A percentile compares a stretch with the other conserved stretches of the same genome.
Evolutionary conservation across 2,329 filamentous ascomycete species (phyloP).

Genomic region (Basipetospora chlamydospora): DNA sequence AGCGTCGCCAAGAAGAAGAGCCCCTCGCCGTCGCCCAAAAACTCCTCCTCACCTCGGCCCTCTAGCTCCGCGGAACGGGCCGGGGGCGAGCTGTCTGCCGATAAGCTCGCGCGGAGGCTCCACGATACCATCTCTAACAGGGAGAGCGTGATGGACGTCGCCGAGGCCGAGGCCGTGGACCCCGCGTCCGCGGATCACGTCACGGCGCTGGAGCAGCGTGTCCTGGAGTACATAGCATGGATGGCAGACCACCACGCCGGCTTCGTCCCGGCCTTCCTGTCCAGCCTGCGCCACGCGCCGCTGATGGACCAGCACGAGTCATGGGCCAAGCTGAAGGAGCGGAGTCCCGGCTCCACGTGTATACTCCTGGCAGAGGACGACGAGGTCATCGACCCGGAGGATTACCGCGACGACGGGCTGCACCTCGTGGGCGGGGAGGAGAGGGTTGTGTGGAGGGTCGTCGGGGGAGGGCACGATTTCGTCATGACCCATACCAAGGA

Average conservation of each 20-base stretch:
- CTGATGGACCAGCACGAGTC: conserved; percentile 35
- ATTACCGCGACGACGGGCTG: conserved; percentile 34
- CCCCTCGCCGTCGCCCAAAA: conserved; percentile 5
- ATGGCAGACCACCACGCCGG: conserved; percentile 40
- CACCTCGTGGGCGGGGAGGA: conserved; percentile 34
- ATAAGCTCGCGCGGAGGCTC: conserved; percentile 7
- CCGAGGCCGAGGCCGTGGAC: conserved; percentile 25
- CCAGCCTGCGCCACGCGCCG: conserved; percentile 38
- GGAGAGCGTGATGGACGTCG: conserved; percentile 22
- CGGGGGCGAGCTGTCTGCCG: conserved; percentile 6
- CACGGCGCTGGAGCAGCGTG: conserved; percentile 29
- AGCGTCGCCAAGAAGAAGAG: conserved; percentile 14
- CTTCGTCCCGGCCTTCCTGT: conserved; percentile 46
- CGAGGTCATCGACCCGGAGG: conserved; percentile 35
- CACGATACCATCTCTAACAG: not conserved
- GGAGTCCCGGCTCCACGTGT: conserved; percentile 28
- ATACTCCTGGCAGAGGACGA: conserved; percentile 37
- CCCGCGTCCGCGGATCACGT: conserved; percentile 10
- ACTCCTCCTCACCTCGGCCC: not conserved
- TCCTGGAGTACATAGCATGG: conserved; percentile 41
- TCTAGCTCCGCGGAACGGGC: conserved; percentile 2
- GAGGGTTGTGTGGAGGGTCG: conserved; percentile 32
- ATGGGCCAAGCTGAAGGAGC: conserved; percentile 31
- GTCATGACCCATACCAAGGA: conserved; percentile 38
- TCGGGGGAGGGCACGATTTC: conserved; percentile 46